Conservation (phyloP, 2,329 filamentous ascomycete species). For the Cladosporium colombiae region DNA sequence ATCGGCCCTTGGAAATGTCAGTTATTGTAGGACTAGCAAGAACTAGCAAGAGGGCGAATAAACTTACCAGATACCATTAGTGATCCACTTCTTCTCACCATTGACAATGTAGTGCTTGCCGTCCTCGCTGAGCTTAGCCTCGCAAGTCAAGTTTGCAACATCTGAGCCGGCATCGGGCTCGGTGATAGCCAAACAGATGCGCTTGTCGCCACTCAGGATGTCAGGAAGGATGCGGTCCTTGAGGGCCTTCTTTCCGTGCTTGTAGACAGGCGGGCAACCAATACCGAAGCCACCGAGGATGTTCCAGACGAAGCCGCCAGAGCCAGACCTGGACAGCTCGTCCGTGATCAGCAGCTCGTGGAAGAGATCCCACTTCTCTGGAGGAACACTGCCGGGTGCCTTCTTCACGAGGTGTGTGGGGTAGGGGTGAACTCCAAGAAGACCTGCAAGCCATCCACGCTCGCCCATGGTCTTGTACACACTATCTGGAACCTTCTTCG, state of each 20-base stretch:
- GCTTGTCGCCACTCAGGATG: slow-evolving; percentile 88
- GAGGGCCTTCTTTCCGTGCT: slow-evolving; percentile 83
- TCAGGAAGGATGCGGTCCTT: slow-evolving; percentile 86
- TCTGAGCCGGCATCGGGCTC: slow-evolving; percentile 93
- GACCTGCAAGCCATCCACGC: slow-evolving; percentile 87
- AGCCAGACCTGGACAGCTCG: slow-evolving; percentile 84
- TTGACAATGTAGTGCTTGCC: slow-evolving; percentile 99
- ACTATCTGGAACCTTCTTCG: slow-evolving; percentile 79
- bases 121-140: slow-evolving; percentile 91
- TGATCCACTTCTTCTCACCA: slow-evolving; percentile 99
- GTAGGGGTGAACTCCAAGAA: slow-evolving; percentile 76
- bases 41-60: neutral
- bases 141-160: slow-evolving; percentile 91
- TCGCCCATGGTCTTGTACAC: slow-evolving; percentile 97
- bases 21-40: slow-evolving; percentile 49
- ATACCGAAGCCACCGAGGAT: slow-evolving; percentile 96
- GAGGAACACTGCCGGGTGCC: slow-evolving; percentile 73
- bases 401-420: slow-evolving; percentile 69
- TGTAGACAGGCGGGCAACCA: slow-evolving; percentile 85
- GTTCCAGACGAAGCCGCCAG: slow-evolving; percentile 95
- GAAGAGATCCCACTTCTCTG: slow-evolving; percentile 97
- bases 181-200: slow-evolving; percentile 95
- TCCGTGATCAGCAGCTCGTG: slow-evolving; percentile 96
- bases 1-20: slow-evolving; percentile 58
- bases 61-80: slow-evolving; percentile 71